These are phyloP conservation scores for Thuidium tamariscinum DNA, from an alignment of 225 moss, liverwort and hornwort genomes.

Conservation along the genomic window DNA sequence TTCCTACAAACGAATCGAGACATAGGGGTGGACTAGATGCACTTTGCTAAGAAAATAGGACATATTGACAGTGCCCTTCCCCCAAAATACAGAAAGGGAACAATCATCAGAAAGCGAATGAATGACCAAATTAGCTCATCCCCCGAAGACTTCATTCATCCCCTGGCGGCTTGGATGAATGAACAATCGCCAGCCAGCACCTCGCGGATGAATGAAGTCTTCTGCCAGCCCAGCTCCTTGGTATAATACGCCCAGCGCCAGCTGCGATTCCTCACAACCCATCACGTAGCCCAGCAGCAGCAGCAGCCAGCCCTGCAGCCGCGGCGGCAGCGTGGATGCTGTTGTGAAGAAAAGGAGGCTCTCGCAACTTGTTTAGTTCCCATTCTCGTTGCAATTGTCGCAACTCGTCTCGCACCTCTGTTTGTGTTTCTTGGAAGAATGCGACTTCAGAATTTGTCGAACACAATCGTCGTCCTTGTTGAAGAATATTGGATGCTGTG, in stretches of 20 bases:
- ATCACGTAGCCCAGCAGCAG: not conserved
- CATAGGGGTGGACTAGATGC: not conserved
- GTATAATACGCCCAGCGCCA: not conserved
- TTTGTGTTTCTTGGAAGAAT: not conserved
- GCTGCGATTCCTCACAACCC: not conserved
- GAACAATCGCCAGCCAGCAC: not conserved
- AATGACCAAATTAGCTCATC: not conserved
- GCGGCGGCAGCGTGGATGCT: not conserved
- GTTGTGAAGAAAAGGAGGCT: conserved; percentile 16
- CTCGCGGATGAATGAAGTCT: not conserved
- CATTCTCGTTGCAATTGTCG: not conserved
- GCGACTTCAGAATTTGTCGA: not conserved
- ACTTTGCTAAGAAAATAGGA: not conserved
- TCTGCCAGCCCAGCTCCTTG: not conserved
- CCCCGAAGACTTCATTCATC: not conserved
- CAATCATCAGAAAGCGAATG: not conserved
- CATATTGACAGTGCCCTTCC: not conserved
- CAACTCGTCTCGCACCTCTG: not conserved
- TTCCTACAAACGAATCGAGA: not conserved
- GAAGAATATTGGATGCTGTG: not conserved
- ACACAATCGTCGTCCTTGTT: not conserved
- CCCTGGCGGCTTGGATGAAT: not conserved
- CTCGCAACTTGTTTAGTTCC: not conserved
- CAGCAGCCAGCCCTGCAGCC: not conserved
- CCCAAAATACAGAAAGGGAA: not conserved